Percentiles rank a stretch among this genome's conserved stretches.
Evolutionary conservation across 768 basidiomycete species (phyloP).

Genomic region (Collybia sordida): DNA sequence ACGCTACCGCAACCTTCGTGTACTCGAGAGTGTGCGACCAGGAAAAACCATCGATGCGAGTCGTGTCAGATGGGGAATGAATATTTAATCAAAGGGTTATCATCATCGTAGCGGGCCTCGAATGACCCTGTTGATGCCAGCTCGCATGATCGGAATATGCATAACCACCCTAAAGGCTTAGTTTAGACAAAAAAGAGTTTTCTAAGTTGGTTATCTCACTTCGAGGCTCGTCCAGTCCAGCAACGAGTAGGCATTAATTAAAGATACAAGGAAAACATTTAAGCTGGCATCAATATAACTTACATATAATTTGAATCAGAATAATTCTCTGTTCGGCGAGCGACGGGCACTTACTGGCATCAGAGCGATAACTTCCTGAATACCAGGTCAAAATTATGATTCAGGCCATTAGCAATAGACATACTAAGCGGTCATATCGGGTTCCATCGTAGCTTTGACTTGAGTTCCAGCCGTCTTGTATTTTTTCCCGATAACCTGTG

Average conservation of each 20-base stretch:
- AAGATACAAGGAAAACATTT: slow-evolving; percentile 38
- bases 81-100: slow-evolving; percentile 29
- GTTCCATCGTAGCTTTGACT: slow-evolving; percentile 46
- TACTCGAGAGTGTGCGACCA: slow-evolving; percentile 67
- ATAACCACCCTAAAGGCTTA: slow-evolving; percentile 38
- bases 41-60: slow-evolving; percentile 38
- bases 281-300: slow-evolving; percentile 30
- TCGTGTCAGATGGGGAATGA: slow-evolving; percentile 44
- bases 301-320: not conserved
- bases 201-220: slow-evolving; percentile 23
- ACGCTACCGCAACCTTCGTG: slow-evolving; percentile 43
- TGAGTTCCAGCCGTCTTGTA: slow-evolving; percentile 41
- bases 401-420: slow-evolving; percentile 6
- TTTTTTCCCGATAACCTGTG: slow-evolving; percentile 41
- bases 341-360: slow-evolving; percentile 21
- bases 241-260: slow-evolving; percentile 41
- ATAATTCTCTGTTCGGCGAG: not conserved
- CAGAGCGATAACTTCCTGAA: slow-evolving; percentile 34
- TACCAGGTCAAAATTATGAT: slow-evolving; percentile 43
- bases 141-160: slow-evolving; percentile 72
- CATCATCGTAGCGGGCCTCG: slow-evolving; percentile 21
- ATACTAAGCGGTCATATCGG: slow-evolving; percentile 42
- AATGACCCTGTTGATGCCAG: slow-evolving; percentile 57
- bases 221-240: slow-evolving; percentile 39
- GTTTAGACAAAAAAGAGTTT: not conserved